Evolutionary conservation across 768 basidiomycete species (phyloP).

Genomic region (Clavulina sp.): DNA sequence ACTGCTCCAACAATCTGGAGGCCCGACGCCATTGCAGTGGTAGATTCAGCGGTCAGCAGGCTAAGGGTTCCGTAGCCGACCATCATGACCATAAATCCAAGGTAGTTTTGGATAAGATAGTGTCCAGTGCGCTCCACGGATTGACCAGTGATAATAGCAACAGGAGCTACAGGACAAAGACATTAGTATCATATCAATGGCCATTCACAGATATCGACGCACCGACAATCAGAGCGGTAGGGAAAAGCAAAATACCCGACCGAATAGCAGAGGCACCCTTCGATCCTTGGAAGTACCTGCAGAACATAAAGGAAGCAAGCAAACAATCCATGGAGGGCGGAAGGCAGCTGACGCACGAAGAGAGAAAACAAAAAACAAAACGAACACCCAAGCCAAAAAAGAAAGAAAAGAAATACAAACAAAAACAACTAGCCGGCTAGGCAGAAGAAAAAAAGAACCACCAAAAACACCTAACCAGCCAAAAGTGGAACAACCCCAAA

Average conservation of each 20-base stretch:
- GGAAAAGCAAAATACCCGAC: slow-evolving; percentile 24
- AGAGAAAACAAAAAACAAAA: slow-evolving; percentile 3
- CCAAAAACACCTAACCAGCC: too few relatives aligned
- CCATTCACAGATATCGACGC: slow-evolving; percentile 12
- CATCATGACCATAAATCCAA: slow-evolving; percentile 22
- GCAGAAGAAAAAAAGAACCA: too few relatives aligned
- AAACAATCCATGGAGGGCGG: background rate
- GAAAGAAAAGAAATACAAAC: slow-evolving; percentile 11
- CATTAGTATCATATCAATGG: background rate
- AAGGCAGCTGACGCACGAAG: background rate
- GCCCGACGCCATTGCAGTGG: slow-evolving; percentile 2
- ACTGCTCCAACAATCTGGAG: slow-evolving; percentile 7
- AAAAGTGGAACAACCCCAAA: slow-evolving; percentile 19
- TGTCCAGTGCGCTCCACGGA: background rate
- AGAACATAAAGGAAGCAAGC: too few relatives aligned
- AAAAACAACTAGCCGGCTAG: too few relatives aligned
- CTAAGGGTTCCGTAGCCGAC: slow-evolving; percentile 23
- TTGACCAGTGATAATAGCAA: slow-evolving; percentile 17
- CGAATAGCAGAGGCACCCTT: slow-evolving; percentile 21
- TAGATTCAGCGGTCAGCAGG: background rate
- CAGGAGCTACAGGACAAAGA: too few relatives aligned
- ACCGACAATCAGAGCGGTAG: slow-evolving; percentile 21
- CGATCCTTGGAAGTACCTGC: slow-evolving; percentile 21
- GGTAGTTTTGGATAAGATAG: slow-evolving; percentile 24
- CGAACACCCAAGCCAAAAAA: slow-evolving; percentile 10